These are phyloP conservation scores for Melaleuca quinquenervia DNA, from an alignment of 345 rosid species.

Conservation along the genomic window DNA sequence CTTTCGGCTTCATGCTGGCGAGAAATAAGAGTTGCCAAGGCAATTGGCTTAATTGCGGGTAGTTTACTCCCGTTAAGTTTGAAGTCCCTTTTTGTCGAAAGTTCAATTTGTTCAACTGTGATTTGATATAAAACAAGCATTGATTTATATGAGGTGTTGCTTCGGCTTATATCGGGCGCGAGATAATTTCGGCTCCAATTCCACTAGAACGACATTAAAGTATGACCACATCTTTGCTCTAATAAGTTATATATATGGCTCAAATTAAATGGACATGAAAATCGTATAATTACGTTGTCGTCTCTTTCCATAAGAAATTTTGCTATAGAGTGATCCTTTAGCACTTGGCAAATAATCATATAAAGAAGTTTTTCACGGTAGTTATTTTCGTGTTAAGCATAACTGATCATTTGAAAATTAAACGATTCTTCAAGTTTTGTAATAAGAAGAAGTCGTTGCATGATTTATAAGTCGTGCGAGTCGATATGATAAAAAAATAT, in stretches of 20 bases:
- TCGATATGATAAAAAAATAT: not conserved
- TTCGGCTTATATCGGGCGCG: not conserved
- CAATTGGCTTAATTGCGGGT: not conserved
- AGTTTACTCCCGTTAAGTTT: not conserved
- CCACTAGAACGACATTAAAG: accelerated
- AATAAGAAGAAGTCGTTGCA: accelerated
- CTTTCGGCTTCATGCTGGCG: not conserved
- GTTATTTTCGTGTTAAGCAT: accelerated
- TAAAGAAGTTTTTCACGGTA: accelerated
- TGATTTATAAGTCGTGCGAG: accelerated
- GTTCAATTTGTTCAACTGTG: not conserved
- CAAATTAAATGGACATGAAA: not conserved
- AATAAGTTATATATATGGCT: not conserved
- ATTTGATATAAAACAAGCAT: not conserved
- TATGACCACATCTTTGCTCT: not conserved
- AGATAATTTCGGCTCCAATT: accelerated
- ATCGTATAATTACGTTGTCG: no score
- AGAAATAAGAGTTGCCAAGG: not conserved
- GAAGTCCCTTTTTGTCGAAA: not conserved
- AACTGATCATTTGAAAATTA: no score
- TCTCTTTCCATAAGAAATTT: not conserved
- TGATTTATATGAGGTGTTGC: not conserved
- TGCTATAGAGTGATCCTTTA: accelerated
- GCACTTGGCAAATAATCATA: not conserved
- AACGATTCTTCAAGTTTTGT: accelerated